A percentile compares a stretch with the other conserved stretches of the same genome.
Conservation (phyloP, 2,329 filamentous ascomycete species). For the Fusarium vanettenii region DNA sequence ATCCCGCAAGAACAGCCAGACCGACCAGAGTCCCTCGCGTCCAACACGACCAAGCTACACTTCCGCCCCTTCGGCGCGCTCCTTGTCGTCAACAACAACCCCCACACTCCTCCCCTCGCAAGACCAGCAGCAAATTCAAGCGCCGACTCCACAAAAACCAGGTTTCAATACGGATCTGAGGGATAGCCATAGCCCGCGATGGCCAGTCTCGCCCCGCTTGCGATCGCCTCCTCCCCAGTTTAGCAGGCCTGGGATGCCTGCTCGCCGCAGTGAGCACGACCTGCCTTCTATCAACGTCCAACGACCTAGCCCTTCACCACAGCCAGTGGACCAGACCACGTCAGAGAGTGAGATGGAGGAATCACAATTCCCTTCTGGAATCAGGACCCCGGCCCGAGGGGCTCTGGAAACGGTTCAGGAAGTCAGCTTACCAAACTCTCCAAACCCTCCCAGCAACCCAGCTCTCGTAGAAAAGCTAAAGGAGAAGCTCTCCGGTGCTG, state of each 20-base stretch:
- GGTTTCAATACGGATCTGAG: constrained; percentile 60
- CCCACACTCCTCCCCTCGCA: constrained; percentile 73
- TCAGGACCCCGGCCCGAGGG: constrained; percentile 70
- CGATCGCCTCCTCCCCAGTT: constrained; percentile 77
- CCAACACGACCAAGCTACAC: constrained; percentile 62
- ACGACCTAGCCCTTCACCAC: constrained; percentile 60
- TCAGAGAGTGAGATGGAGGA: constrained; percentile 68
- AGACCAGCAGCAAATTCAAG: constrained; percentile 70
- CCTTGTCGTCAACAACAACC: constrained; percentile 75
- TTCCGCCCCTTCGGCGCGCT: constrained; percentile 72
- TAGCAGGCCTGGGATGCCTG: constrained; percentile 58
- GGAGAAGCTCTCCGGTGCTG: constrained; percentile 58
- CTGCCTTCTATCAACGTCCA: constrained; percentile 65
- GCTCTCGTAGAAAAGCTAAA: constrained; percentile 62
- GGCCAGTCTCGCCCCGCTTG: constrained; percentile 81
- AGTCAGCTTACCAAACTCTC: constrained; percentile 81
- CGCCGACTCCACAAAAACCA: constrained; percentile 73
- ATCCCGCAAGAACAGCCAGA: constrained; percentile 73
- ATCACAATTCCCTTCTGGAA: constrained; percentile 58
- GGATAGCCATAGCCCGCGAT: constrained; percentile 73
- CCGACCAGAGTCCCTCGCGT: constrained; percentile 73
- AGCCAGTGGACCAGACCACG: constrained; percentile 54
- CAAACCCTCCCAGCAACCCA: constrained; percentile 60
- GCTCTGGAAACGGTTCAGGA: constrained; percentile 92
- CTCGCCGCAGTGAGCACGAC: constrained; percentile 62